A percentile compares a stretch with the other conserved stretches of the same genome.
Conservation (phyloP, 495 filamentous ascomycete genomes). For the Pyrenula massariospora region DNA sequence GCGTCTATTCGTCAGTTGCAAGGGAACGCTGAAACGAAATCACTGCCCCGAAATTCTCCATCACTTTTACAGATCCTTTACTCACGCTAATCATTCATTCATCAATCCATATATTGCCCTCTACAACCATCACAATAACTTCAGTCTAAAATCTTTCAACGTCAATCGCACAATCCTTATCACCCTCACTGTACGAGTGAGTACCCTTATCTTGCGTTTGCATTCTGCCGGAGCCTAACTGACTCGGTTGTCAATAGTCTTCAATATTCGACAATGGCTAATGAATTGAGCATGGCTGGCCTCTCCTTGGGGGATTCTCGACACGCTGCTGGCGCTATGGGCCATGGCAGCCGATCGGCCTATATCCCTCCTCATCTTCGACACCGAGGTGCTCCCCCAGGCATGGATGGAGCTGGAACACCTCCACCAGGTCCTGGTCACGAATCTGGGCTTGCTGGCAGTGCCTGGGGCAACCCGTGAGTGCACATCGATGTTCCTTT, state of each 20-base stretch:
- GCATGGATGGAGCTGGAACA: slow-evolving; percentile 30
- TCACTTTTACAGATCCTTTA: not conserved
- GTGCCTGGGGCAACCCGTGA: slow-evolving; percentile 25
- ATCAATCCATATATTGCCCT: slow-evolving; percentile 19
- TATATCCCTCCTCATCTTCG: slow-evolving; percentile 97
- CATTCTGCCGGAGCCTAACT: not conserved
- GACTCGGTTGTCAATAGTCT: not conserved
- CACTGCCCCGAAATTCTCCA: not conserved
- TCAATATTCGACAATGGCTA: slow-evolving; percentile 61
- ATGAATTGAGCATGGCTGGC: slow-evolving; percentile 85
- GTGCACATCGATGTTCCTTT: not conserved
- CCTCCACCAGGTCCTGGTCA: slow-evolving; percentile 17
- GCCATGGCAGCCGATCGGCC: slow-evolving; percentile 44
- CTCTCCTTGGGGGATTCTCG: slow-evolving; percentile 64
- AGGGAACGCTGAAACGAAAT: not conserved
- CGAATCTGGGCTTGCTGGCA: slow-evolving; percentile 20
- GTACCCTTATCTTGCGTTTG: not conserved
- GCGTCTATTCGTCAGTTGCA: not conserved
- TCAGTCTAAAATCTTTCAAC: too few species aligned
- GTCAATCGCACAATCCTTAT: too few species aligned
- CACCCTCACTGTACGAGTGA: not conserved
- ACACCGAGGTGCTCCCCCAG: slow-evolving; percentile 30
- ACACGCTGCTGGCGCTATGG: slow-evolving; percentile 41
- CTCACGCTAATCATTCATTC: slow-evolving; percentile 3
- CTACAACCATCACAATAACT: slow-evolving; percentile 8